Base-by-base conservation (phyloP, 169 alveolate species). In the Hepatocystis sp. region DNA sequence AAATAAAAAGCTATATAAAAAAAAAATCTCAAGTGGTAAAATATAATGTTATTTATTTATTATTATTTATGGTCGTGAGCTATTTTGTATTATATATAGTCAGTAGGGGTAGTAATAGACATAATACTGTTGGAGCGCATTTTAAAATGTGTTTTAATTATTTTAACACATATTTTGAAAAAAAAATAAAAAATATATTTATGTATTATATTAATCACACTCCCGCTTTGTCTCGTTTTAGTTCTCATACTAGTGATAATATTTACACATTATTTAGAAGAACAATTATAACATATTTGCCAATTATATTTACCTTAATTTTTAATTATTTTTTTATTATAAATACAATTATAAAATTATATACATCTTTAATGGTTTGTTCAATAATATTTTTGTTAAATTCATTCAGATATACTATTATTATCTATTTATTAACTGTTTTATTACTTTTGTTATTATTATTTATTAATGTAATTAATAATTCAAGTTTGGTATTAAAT, bases 261-360 rank as follows among this genome's bases (percentile, higher is more conserved):
- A n/a, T n/a, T n/a, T n/a, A n/a, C n/a, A n/a, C n/a, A n/a, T n/a
- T n/a, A n/a, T n/a, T n/a, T n/a, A n/a, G n/a, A n/a, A n/a, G n/a
- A n/a, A n/a, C n/a, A n/a, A n/a, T 63, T 8, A 42, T 63, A 0
- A 63, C n/a, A 7, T 40, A 32, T 15, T 13, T 51, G 23, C 89
- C 89, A 2, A 27, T 60, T 52, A 39, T 78, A 2, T 21, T 78
- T 11, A 78, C 34, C 42, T 15, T 28, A 36, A 23, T 78, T 40
- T 46, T 78, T 78, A 78, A 78, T 55, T 78, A 78, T 27, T 28
- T 61, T 34, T 51, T 61, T 36, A 36, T 28, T 15, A 15, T 78
- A 52, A 78, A 49, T 17, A 78, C 84, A 23, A 47, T 78, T 21
- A 55, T 53, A 5, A 78, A 78, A 65, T 27, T 78, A 51, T 78